Evolutionary conservation across 257 asterid genomes (phyloP).

Genomic region (Fraxinus pennsylvanica): DNA sequence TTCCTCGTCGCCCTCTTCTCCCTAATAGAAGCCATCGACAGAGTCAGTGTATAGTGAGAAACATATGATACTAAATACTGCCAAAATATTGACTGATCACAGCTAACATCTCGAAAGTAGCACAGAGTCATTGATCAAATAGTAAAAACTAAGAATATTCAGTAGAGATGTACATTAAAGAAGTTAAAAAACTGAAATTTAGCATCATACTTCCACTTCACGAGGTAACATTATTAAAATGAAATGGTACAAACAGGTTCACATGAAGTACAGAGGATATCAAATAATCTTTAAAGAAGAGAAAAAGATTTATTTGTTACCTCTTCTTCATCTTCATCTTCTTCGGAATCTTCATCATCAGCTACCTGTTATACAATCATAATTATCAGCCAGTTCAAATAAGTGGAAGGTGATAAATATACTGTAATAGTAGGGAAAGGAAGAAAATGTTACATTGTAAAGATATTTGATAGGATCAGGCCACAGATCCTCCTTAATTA

Average conservation of each 20-base stretch:
- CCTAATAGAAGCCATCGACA: constrained; percentile 12
- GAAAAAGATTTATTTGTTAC: constrained; percentile 17
- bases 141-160: not conserved
- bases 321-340: constrained; percentile 46
- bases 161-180: not conserved
- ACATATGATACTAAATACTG: not conserved
- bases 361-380: constrained; percentile 31
- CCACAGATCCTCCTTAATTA: constrained; percentile 63
- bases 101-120: constrained; percentile 1
- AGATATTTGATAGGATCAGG: constrained; percentile 52
- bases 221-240: not conserved
- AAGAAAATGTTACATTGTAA: constrained; percentile 34
- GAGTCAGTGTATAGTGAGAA: not conserved
- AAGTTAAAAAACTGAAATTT: not conserved
- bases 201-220: not conserved
- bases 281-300: not conserved
- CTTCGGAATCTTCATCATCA: constrained; percentile 46
- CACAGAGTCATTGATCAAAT: not conserved
- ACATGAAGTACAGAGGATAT: not conserved
- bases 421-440: not conserved
- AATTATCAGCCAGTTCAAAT: constrained; percentile 17
- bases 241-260: constrained; percentile 7
- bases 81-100: not conserved
- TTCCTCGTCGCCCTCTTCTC: constrained; percentile 29
- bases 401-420: not conserved